Evolutionary conservation across 1,139 yeast species (phyloP), one percentile per base, ranked within the genome.

Genomic region (Taiozyma sp.): DNA sequence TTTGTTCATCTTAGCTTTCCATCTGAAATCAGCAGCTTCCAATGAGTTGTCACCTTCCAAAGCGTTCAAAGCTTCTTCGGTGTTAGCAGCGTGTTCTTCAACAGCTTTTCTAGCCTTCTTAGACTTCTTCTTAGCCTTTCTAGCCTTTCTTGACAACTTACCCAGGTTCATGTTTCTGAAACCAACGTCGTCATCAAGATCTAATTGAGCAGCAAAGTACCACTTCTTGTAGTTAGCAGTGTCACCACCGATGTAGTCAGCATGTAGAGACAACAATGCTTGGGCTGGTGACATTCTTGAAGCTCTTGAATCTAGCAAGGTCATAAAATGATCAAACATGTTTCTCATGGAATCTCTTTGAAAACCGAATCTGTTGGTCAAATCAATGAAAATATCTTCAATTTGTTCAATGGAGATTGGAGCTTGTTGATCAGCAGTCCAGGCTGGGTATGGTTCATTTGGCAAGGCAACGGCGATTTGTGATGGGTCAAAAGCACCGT

Each of bases 291-390:
- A 83, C 96, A 91, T 89, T 72, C 99, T 85, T 48, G 97, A 89
- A 11, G 98, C 81, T 68, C 98, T 83, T 10, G 99, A 93, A 67
- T 95, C 99, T 65, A 95, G 78, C 62, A 91, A 76, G 30, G 88
- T 81, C 97, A 95, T 87, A 69, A 93, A 85, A 70, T 89, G 95
- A 68, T 95, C 99, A 71, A 84, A 93, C 88, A 91, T 88, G 72
- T 95, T 95, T 73, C 96, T 83, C 93, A 89, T 89, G 29, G 97
- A 88, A 67, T 91, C 98, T 71, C 96, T 81, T 76, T 95, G 99
- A 80, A 95, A 95, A 56, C 99, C 99, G 71, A 95, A 90, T 70
- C 87, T 86, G 71, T 86, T 85, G 53, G 96, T 77, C 67, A 95
- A 76, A 67, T 91, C 96, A 64, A 88, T 85, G 69, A 93, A 93